A percentile compares a stretch with the other conserved stretches of the same genome.
Conservation (phyloP, 2,329 filamentous ascomycete genomes). For the Phialocephala subalpina region DNA sequence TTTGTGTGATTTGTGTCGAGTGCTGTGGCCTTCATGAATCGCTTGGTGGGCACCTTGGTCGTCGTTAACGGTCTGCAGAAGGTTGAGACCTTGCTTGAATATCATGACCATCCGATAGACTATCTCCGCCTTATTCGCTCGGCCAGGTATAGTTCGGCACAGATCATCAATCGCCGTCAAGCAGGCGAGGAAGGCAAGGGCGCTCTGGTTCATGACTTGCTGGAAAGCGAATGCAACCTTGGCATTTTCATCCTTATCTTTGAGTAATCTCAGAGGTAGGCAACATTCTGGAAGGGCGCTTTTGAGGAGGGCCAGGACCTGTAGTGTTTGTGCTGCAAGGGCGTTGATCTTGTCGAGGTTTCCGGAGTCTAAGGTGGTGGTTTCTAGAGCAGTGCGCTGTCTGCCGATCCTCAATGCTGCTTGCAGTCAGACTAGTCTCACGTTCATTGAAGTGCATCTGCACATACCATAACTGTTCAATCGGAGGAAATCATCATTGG, state of each 20-base stretch:
- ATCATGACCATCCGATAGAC: slow-evolving; percentile 36
- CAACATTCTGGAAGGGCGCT: slow-evolving; percentile 29
- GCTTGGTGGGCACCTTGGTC: slow-evolving; percentile 30
- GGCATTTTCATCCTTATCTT: slow-evolving; percentile 17
- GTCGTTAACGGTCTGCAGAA: slow-evolving; percentile 26
- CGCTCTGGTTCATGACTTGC: slow-evolving; percentile 33
- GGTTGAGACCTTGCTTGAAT: slow-evolving; percentile 27
- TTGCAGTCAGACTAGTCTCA: not conserved
- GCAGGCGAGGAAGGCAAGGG: slow-evolving; percentile 30
- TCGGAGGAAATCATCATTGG: slow-evolving; percentile 23
- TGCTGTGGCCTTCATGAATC: not conserved
- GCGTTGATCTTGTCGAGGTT: slow-evolving; percentile 33
- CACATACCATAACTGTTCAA: slow-evolving; percentile 29
- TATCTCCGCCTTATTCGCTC: slow-evolving; percentile 27
- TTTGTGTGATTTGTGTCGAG: slow-evolving; percentile 23
- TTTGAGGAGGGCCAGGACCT: slow-evolving; percentile 31
- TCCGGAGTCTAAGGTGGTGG: slow-evolving; percentile 15
- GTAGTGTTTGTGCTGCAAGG: slow-evolving; percentile 15
- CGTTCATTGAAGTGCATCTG: not conserved
- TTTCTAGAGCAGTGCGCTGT: slow-evolving; percentile 18
- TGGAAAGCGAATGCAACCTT: slow-evolving; percentile 28
- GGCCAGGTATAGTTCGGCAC: slow-evolving; percentile 35
- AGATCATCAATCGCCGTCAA: slow-evolving; percentile 35
- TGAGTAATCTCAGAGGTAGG: slow-evolving; percentile 26
- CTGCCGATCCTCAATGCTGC: slow-evolving; percentile 8